Conservation (phyloP, 2,329 filamentous ascomycete genomes). For the Geosmithia putterillii region DNA sequence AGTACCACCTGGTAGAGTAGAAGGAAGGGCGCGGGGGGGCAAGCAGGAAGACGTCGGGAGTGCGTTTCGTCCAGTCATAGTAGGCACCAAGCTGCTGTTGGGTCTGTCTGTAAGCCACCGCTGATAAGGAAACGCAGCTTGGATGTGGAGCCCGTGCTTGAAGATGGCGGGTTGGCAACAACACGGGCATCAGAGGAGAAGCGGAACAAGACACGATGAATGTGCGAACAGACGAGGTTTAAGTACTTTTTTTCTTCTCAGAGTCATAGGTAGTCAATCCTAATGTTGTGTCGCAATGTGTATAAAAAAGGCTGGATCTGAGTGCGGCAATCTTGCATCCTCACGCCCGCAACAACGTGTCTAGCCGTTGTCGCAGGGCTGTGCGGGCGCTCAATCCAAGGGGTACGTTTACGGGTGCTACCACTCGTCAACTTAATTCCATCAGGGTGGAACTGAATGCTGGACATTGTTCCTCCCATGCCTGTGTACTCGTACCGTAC, state of each 20-base stretch:
- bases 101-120: not conserved
- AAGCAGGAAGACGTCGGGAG: not conserved
- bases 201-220: not conserved
- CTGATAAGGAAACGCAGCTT: not conserved
- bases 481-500: not conserved
- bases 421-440: not conserved
- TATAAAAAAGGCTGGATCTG: no score
- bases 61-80: no score
- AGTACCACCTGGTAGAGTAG: no score
- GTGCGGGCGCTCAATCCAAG: conserved; percentile 13
- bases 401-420: not conserved
- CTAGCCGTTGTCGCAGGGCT: conserved; percentile 8
- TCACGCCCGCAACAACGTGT: conserved; percentile 14
- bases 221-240: not conserved
- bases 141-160: not conserved
- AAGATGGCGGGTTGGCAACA: not conserved
- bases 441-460: not conserved
- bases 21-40: not conserved
- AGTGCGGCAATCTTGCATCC: conserved; percentile 14
- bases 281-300: not conserved
- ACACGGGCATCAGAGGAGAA: not conserved
- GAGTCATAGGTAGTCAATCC: no score
- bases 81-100: not conserved
- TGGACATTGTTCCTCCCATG: no score
- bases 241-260: not conserved